A percentile compares a stretch with the other conserved stretches of the same genome.
Evolutionary conservation across 805 yeast species (phyloP).

Genomic region (Priceomyces fermenticarens): DNA sequence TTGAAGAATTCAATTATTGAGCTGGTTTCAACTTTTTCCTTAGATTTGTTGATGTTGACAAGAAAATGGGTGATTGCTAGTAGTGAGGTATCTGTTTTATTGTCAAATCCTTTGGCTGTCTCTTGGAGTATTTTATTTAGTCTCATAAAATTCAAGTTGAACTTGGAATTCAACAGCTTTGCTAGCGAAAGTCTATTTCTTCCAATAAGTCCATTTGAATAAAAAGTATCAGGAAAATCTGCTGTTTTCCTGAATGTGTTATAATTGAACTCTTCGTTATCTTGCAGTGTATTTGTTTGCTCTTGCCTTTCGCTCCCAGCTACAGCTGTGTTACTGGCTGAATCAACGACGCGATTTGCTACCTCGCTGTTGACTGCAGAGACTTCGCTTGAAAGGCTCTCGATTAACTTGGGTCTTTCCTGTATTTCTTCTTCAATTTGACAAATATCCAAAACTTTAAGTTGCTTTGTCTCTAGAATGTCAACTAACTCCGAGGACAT

Average conservation of each 20-base stretch:
- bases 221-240: conserved; percentile 7
- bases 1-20: conserved; percentile 5
- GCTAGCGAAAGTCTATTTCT: conserved; percentile 9
- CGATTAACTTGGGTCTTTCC: conserved; percentile 5
- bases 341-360: background rate
- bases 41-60: conserved; percentile 1
- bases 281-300: background rate
- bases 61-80: conserved; percentile 2
- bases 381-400: conserved; percentile 1
- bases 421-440: conserved; percentile 4
- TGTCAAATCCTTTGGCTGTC: conserved; percentile 8
- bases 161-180: conserved; percentile 4
- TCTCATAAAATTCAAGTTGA: conserved; percentile 10
- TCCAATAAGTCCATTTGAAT: conserved; percentile 12
- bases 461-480: background rate
- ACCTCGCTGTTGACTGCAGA: background rate
- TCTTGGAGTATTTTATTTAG: conserved; percentile 9
- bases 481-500: conserved; percentile 8
- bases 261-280: conserved; percentile 1
- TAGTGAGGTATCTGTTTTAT: conserved; percentile 1
- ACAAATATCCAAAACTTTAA: conserved; percentile 3
- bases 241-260: conserved; percentile 4
- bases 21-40: conserved; percentile 1
- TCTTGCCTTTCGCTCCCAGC: background rate
- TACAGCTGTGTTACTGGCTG: background rate